Base-by-base conservation (phyloP, 345 rosid genomes). In the Isatis tinctoria region DNA sequence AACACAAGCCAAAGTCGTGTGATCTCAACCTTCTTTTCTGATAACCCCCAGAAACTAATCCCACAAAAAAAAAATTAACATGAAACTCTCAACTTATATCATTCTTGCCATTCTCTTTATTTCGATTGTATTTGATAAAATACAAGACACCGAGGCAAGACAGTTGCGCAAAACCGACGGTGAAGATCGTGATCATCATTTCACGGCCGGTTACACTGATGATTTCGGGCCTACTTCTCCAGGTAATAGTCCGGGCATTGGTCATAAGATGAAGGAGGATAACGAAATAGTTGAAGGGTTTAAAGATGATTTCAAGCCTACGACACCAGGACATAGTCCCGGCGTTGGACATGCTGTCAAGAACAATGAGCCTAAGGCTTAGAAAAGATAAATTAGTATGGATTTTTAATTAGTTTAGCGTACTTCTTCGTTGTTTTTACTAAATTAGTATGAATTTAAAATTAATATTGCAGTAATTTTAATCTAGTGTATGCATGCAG, bases 221-320 rank as follows among this genome's bases (percentile, higher is more conserved):
- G 79, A 70, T 70, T 78, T 78, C 61, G 72, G 74, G 45, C 83
- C 87, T 14, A 78, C 83, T 11, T 20, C 58, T 11, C 87, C 85
- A 3, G 84, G 85, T 24, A 80, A 82, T 41, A 78, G 83, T 40
- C 87, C 87, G 0, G 80, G 85, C 13, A 76, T 81, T 52, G 86
- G 85, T 22, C 85, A 82, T 54, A 69, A 68, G 70, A 62, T 44
- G 68, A 60, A 44, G 41, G 59, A 61, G 26, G 4, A 22, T 22
- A 35, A 62, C 30, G 49, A 52, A 41, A 62, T 10, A 24, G 49
- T 18, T 27, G 65, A 61, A 24, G 44, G 39, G 17, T 60, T 52
- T 41, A 75, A 75, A 70, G 72, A 79, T 62, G 81, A 69, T 11
- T 76, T 82, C 60, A 76, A 81, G 36, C 83, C 83, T 24, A 82